Conservation (phyloP, 2,329 filamentous ascomycete species). For the Colletotrichum somersetense region DNA sequence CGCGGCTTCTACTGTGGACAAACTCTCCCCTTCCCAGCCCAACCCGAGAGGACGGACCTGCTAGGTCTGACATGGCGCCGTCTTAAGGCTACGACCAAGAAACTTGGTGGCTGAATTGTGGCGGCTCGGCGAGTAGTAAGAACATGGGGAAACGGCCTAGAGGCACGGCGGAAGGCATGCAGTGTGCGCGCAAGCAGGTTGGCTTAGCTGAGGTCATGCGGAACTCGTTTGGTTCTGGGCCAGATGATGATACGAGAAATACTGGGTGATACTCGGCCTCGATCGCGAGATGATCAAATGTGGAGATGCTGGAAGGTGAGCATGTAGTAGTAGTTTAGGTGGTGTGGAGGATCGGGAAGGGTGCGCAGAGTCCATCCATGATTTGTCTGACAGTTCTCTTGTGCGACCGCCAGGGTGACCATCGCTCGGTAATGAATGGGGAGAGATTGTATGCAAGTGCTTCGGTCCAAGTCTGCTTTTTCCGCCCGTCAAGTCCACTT, state of each 20-base stretch:
- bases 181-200: constrained; percentile 10
- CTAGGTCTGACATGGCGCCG: constrained; percentile 35
- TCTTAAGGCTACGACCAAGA: constrained; percentile 27
- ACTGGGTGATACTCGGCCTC: constrained; percentile 22
- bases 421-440: constrained; percentile 15
- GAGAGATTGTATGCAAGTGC: constrained; percentile 17
- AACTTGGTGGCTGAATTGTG: constrained; percentile 27
- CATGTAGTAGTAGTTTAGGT: not conserved
- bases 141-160: constrained; percentile 21
- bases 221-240: constrained; percentile 4
- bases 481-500: not conserved
- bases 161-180: constrained; percentile 3
- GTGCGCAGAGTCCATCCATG: constrained; percentile 33
- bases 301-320: constrained; percentile 30
- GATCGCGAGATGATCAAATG: constrained; percentile 31
- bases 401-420: constrained; percentile 35
- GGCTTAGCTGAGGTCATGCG: constrained; percentile 40
- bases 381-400: constrained; percentile 36
- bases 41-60: not conserved
- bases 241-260: constrained; percentile 35
- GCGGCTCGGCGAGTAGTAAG: constrained; percentile 30
- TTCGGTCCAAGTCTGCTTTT: not conserved
- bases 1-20: not conserved
- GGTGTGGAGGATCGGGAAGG: constrained; percentile 38
- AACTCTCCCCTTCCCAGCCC: not conserved